phyloP scores from a whole-genome alignment of 73 alveolate genomes.

The Symbiodinium natans region DNA sequence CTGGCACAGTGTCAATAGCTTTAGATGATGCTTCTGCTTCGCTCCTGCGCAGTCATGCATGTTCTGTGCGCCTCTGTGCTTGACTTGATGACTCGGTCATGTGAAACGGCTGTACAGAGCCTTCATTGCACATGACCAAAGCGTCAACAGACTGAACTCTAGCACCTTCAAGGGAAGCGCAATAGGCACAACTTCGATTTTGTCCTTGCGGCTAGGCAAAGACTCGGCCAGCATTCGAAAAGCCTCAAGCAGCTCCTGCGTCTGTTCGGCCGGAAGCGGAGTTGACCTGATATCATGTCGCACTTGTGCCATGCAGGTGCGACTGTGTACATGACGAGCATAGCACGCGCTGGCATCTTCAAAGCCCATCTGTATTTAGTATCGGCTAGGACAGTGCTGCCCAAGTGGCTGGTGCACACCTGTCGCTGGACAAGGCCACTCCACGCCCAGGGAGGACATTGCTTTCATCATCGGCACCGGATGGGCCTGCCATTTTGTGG shows the following conservation, averaged over 20 bases:
- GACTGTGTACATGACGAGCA: too few relatives aligned
- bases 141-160: not conserved
- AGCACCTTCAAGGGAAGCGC: not conserved
- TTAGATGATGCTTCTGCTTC: too few relatives aligned
- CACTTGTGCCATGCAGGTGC: too few relatives aligned
- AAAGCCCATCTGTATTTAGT: too few relatives aligned
- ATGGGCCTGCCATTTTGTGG: constrained; percentile 19
- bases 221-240: not conserved
- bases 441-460: constrained; percentile 9
- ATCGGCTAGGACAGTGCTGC: too few relatives aligned
- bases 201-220: not conserved
- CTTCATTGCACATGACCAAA: not conserved
- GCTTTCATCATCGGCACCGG: constrained; percentile 36
- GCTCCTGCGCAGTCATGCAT: too few relatives aligned
- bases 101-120: not conserved
- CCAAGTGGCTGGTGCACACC: not conserved
- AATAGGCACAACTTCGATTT: not conserved
- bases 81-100: not conserved
- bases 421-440: constrained; percentile 35
- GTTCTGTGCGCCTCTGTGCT: too few relatives aligned
- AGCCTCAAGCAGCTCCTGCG: constrained; percentile 20
- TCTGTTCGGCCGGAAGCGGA: not conserved
- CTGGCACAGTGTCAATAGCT: too few relatives aligned
- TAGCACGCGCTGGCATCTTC: too few relatives aligned
- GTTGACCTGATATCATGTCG: not conserved